phyloP scores from a whole-genome alignment of 1,284 basidiomycete genomes.

The Thecaphora thlaspeos region DNA sequence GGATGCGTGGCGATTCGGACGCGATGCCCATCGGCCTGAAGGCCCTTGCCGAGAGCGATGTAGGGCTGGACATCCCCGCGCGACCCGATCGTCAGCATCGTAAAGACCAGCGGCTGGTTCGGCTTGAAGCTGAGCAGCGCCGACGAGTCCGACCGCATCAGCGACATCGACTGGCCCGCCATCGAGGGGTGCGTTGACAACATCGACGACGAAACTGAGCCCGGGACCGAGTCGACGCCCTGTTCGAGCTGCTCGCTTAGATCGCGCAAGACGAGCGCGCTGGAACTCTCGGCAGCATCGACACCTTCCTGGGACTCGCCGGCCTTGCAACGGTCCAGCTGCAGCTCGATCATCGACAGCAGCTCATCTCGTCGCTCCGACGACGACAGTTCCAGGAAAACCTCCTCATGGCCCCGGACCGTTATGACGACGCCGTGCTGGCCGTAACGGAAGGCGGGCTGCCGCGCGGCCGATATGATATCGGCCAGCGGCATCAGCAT shows the following conservation, averaged over 20 bases:
- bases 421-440: constrained; percentile 85
- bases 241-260: constrained; percentile 40
- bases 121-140: constrained; percentile 32
- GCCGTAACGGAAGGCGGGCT: constrained; percentile 82
- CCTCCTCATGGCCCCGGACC: constrained; percentile 89
- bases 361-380: constrained; percentile 76
- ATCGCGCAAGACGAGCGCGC: constrained; percentile 41
- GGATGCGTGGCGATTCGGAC: constrained; percentile 86
- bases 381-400: constrained; percentile 89
- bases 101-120: constrained; percentile 57
- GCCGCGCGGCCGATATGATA: constrained; percentile 76
- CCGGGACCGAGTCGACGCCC: constrained; percentile 11
- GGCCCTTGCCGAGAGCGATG: constrained; percentile 86
- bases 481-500: constrained; percentile 92
- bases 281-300: constrained; percentile 12
- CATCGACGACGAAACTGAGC: not conserved
- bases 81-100: constrained; percentile 93
- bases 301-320: not conserved
- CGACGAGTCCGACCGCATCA: constrained; percentile 10
- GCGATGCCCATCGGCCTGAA: constrained; percentile 83
- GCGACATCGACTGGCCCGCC: not conserved
- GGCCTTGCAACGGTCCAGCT: constrained; percentile 56
- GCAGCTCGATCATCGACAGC: constrained; percentile 70
- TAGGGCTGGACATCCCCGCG: constrained; percentile 77
- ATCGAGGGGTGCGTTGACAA: constrained; percentile 11